Percentiles rank a stretch among this genome's conserved stretches.
These are phyloP conservation scores for Rhazya stricta DNA, from an alignment of 257 asterid species.

Conservation along the genomic window DNA sequence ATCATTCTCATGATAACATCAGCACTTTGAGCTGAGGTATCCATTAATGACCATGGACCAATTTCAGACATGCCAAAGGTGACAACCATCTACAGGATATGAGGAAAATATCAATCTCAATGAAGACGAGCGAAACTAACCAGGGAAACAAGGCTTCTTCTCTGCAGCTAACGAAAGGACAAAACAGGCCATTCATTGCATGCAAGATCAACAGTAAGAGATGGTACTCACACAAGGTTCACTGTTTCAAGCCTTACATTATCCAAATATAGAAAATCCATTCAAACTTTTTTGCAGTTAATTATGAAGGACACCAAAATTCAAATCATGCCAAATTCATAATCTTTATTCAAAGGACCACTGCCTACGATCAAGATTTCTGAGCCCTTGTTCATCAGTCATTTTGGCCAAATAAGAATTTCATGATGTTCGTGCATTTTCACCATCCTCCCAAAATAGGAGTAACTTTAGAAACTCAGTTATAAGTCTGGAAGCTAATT, in stretches of 20 bases:
- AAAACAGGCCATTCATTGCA: background rate
- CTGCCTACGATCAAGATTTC: background rate
- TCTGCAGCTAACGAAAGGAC: background rate
- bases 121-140: background rate
- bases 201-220: background rate
- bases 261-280: background rate
- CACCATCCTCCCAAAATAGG: background rate
- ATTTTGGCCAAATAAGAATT: background rate
- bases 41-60: constrained; percentile 98
- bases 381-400: background rate
- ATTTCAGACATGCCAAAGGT: constrained; percentile 93
- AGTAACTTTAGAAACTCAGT: background rate
- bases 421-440: background rate
- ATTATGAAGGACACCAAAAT: background rate
- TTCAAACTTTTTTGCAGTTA: background rate
- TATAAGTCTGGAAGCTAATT: background rate
- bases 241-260: background rate
- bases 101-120: background rate
- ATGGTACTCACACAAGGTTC: background rate
- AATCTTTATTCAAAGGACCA: background rate
- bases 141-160: background rate
- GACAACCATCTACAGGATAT: constrained; percentile 70
- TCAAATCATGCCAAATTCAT: background rate
- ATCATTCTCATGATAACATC: constrained; percentile 96
- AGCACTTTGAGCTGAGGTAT: constrained; percentile 59